Evolutionary conservation across 257 asterid species (phyloP).

Genomic region (Petrea volubilis): DNA sequence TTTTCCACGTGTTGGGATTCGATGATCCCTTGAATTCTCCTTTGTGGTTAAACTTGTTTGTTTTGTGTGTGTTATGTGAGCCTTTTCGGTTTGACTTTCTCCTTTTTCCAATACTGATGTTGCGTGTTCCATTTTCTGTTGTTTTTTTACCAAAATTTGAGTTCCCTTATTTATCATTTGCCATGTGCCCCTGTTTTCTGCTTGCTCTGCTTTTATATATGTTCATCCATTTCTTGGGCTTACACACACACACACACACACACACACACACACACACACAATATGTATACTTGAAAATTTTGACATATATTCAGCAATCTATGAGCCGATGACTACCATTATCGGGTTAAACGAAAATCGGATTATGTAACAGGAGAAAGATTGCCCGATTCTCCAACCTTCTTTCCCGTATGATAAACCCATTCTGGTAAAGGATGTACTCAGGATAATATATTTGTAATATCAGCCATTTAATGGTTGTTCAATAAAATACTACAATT

Average conservation of each 20-base stretch:
- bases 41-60: not conserved
- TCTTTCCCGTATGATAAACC: too few relatives aligned
- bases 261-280: too few relatives aligned
- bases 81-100: not conserved
- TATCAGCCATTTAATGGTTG: not conserved
- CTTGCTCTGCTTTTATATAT: not conserved
- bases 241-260: too few relatives aligned
- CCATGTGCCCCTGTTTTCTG: not conserved
- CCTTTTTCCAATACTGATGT: too few relatives aligned
- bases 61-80: not conserved
- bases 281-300: not conserved
- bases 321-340: too few relatives aligned
- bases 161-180: not conserved
- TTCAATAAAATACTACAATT: not conserved
- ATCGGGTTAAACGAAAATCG: too few relatives aligned
- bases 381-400: too few relatives aligned
- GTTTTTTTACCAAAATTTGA: not conserved
- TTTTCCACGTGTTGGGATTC: not conserved
- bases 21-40: not conserved
- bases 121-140: too few relatives aligned
- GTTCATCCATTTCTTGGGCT: too few relatives aligned
- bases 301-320: too few relatives aligned
- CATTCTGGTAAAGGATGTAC: not conserved
- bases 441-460: not conserved
- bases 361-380: too few relatives aligned